phyloP scores from a whole-genome alignment of 805 yeast species.

The Saccharomycopsis fermentans region DNA sequence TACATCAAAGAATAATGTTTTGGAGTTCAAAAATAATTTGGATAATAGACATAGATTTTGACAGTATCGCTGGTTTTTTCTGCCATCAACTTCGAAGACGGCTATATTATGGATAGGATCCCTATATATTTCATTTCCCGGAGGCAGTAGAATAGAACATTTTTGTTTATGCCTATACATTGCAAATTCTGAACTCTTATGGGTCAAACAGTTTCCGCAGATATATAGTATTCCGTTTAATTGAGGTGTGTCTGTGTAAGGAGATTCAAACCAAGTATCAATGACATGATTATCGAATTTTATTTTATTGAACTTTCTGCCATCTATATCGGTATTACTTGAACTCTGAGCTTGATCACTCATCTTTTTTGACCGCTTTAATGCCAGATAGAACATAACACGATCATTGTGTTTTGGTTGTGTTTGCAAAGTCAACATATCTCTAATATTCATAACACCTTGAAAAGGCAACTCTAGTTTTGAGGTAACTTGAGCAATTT shows the following conservation, averaged over 20 bases:
- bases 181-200: constrained; percentile 59
- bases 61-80: constrained; percentile 71
- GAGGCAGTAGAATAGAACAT: constrained; percentile 67
- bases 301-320: constrained; percentile 40
- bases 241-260: constrained; percentile 82
- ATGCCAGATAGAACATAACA: constrained; percentile 34
- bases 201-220: constrained; percentile 79
- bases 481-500: neutral
- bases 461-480: constrained; percentile 49
- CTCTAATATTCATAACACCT: constrained; percentile 50
- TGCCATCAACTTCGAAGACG: constrained; percentile 89
- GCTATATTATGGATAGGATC: constrained; percentile 50
- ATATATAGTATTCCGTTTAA: constrained; percentile 52
- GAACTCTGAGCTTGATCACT: constrained; percentile 23
- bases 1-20: constrained; percentile 87
- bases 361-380: constrained; percentile 31
- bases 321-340: neutral
- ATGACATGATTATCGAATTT: constrained; percentile 67
- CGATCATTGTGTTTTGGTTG: constrained; percentile 48
- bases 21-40: constrained; percentile 80
- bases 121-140: constrained; percentile 86
- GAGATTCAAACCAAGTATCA: constrained; percentile 87
- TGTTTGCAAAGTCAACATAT: constrained; percentile 51
- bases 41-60: constrained; percentile 86
- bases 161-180: constrained; percentile 63